These are phyloP conservation scores for Cordyceps pruinosa DNA, from an alignment of 2,329 filamentous ascomycete species.

Conservation along the genomic window DNA sequence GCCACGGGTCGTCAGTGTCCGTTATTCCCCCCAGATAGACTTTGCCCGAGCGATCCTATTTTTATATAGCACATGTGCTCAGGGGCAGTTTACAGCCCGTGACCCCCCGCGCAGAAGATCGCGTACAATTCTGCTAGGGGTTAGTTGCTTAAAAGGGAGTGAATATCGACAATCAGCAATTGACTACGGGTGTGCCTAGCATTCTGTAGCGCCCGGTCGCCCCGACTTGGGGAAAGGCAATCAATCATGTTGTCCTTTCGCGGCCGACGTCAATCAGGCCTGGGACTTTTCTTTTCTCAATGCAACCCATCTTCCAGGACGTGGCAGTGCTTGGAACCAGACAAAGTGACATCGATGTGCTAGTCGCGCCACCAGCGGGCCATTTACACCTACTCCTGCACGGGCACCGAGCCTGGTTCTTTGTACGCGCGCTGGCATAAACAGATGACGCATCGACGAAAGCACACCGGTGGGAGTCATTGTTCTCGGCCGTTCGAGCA, in stretches of 20 bases:
- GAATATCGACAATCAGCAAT: background rate
- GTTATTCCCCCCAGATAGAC: too few species aligned
- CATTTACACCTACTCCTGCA: background rate
- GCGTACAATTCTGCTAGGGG: background rate
- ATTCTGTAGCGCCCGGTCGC: too few species aligned
- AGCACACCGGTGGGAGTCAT: background rate
- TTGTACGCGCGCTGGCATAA: too few species aligned
- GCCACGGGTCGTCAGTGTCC: too few species aligned
- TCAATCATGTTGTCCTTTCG: background rate
- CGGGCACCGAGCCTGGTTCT: background rate
- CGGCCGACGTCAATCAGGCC: background rate
- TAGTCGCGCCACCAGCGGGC: slow-evolving; percentile 2
- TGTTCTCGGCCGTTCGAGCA: background rate
- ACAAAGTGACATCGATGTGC: background rate
- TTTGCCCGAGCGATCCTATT: too few species aligned
- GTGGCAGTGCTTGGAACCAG: background rate
- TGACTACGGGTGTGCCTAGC: too few species aligned
- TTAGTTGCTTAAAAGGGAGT: background rate
- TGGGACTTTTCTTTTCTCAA: background rate
- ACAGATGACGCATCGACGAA: background rate
- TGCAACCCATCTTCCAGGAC: background rate
- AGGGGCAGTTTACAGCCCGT: background rate
- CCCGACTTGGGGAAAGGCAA: too few species aligned
- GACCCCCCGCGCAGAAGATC: slow-evolving; percentile 4
- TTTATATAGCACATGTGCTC: background rate